These are phyloP conservation scores for Somion occarium DNA, from an alignment of 1,284 basidiomycete genomes.

Conservation along the genomic window DNA sequence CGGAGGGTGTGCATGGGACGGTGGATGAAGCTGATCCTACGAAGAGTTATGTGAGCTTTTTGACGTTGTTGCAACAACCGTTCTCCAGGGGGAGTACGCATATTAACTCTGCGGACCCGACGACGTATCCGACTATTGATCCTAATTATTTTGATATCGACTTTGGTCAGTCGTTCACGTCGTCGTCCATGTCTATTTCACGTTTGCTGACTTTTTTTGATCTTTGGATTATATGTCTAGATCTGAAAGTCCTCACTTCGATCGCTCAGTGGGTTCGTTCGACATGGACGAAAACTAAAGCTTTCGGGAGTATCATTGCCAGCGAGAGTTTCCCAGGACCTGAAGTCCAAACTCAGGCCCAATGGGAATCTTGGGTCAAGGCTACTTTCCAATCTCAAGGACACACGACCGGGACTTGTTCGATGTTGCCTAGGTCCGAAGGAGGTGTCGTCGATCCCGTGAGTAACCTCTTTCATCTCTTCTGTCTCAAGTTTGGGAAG, in stretches of 20 bases:
- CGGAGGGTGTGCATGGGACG: conserved; percentile 1
- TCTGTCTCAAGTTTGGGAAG: not conserved
- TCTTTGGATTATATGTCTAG: conserved; percentile 41
- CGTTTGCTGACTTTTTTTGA: conserved; percentile 17
- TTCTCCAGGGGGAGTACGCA: conserved; percentile 30
- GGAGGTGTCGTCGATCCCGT: conserved; percentile 9
- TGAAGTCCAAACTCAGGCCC: conserved; percentile 17
- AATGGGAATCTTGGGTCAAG: conserved; percentile 15
- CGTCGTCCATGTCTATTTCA: not conserved
- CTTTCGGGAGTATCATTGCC: not conserved
- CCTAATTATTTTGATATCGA: conserved; percentile 33
- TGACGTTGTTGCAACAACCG: conserved; percentile 24
- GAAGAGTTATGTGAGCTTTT: conserved; percentile 28
- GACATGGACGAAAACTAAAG: not conserved
- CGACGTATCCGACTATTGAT: conserved; percentile 31
- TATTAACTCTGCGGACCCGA: conserved; percentile 25
- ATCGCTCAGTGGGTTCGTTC: conserved; percentile 8
- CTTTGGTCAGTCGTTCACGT: conserved; percentile 32
- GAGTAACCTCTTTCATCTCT: conserved; percentile 2
- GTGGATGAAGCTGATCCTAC: conserved; percentile 21
- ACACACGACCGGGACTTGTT: not conserved
- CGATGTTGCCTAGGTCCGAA: conserved; percentile 10
- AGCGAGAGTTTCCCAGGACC: conserved; percentile 35
- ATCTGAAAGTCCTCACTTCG: conserved; percentile 36
- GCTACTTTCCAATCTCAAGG: not conserved